These are phyloP conservation scores for Reutealis trisperma DNA, from an alignment of 345 rosid species.

Conservation along the genomic window DNA sequence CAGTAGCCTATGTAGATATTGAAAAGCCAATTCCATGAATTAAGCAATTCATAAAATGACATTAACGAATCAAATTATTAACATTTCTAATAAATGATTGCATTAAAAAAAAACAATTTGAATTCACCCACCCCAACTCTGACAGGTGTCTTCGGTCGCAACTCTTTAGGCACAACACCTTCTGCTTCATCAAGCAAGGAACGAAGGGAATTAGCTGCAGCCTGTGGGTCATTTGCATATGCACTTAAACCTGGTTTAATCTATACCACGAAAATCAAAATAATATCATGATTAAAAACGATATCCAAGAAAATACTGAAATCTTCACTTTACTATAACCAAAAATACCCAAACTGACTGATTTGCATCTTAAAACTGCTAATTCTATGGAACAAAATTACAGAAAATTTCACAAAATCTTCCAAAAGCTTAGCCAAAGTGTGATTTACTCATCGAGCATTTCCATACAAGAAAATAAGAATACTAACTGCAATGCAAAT, in stretches of 20 bases:
- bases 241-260: conserved; percentile 84
- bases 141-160: conserved; percentile 86
- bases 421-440: not conserved
- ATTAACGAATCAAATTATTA: not conserved
- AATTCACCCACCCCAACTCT: conserved; percentile 82
- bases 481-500: not conserved
- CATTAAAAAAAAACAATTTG: not conserved
- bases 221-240: conserved; percentile 68
- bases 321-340: not conserved
- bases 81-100: not conserved
- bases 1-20: conserved; percentile 68
- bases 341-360: not conserved
- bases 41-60: not conserved
- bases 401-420: too few relatives aligned
- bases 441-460: not conserved
- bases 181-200: conserved; percentile 86
- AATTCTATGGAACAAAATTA: too few relatives aligned
- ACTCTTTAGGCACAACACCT: conserved; percentile 71
- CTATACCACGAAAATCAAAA: conserved; percentile 37
- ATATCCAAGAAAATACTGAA: too few relatives aligned
- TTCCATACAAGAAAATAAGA: not conserved
- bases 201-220: conserved; percentile 67
- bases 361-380: too few relatives aligned
- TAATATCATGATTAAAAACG: conserved; percentile 8
- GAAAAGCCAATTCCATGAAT: conserved; percentile 18